A percentile compares a stretch with the other conserved stretches of the same genome.
Evolutionary conservation across 2,329 filamentous ascomycete genomes (phyloP).

Genomic region (Hypoxylon sp.): DNA sequence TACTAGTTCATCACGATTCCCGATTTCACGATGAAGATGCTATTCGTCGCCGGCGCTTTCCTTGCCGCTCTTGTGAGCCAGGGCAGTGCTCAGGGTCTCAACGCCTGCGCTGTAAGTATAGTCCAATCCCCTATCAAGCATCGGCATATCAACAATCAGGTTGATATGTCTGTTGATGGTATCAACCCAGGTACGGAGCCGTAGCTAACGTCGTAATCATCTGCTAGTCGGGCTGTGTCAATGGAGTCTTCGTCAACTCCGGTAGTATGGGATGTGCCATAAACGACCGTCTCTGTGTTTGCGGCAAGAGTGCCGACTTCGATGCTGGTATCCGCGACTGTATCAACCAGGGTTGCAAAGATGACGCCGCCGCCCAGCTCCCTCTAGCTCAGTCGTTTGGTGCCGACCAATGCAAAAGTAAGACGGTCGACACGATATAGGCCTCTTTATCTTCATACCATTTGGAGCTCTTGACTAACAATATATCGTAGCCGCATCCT

Average conservation of each 20-base stretch:
- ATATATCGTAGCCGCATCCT: conserved; percentile 28
- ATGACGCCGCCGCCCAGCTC: conserved; percentile 43
- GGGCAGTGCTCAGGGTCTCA: conserved; percentile 34
- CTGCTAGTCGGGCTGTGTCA: conserved; percentile 40
- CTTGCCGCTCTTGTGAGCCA: conserved; percentile 30
- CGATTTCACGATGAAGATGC: conserved; percentile 28
- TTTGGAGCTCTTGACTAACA: conserved; percentile 1
- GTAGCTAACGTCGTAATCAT: conserved; percentile 22
- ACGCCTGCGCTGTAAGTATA: conserved; percentile 40
- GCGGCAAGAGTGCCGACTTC: conserved; percentile 45
- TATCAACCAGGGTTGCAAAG: conserved; percentile 44
- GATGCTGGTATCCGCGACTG: conserved; percentile 52
- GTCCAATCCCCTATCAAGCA: background rate
- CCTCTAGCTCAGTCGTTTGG: conserved; percentile 40
- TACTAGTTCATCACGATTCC: background rate
- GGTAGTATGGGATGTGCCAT: conserved; percentile 38
- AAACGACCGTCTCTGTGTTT: conserved; percentile 51
- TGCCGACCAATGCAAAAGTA: conserved; percentile 44
- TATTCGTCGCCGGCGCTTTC: conserved; percentile 22
- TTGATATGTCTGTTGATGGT: background rate
- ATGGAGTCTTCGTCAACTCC: conserved; percentile 37
- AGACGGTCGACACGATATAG: conserved; percentile 12
- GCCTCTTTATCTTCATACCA: background rate
- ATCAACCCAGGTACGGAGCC: background rate
- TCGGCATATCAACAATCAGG: background rate